These are phyloP conservation scores for Singerocomus inundabilis DNA, from an alignment of 1,284 basidiomycete species.

Conservation along the genomic window DNA sequence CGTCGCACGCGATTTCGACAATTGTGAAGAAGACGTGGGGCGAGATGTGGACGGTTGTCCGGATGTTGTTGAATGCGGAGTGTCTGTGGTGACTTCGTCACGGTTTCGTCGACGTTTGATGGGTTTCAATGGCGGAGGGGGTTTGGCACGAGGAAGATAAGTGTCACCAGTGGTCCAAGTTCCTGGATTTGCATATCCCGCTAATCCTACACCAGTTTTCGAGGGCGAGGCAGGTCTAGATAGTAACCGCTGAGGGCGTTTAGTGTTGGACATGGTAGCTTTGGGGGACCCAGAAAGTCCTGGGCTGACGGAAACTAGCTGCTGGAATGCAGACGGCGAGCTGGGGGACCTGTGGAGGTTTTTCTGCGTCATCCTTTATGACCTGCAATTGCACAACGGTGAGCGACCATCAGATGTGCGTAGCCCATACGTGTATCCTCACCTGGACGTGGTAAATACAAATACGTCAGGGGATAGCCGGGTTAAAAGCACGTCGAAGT, in stretches of 20 bases:
- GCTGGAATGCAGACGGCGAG: not conserved
- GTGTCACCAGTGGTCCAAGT: constrained; percentile 20
- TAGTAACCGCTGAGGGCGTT: not conserved
- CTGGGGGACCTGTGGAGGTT: not conserved
- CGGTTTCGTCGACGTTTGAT: constrained; percentile 10
- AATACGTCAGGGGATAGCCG: not conserved
- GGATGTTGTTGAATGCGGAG: not conserved
- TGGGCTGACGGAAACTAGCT: not conserved
- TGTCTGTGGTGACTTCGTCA: not conserved
- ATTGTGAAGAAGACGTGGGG: not conserved
- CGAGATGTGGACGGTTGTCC: not conserved
- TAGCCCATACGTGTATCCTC: not conserved
- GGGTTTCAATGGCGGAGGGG: constrained; percentile 15
- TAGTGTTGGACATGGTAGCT: not conserved
- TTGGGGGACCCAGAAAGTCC: not conserved
- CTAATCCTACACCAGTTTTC: not conserved
- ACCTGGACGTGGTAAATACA: constrained; percentile 9
- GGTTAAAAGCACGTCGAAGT: not conserved
- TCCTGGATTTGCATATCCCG: not conserved
- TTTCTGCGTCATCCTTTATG: not conserved
- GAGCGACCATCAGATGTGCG: not conserved
- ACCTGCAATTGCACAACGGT: not conserved
- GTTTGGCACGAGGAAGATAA: constrained; percentile 24
- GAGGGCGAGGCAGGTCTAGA: not conserved
- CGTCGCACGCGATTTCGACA: not conserved